These are phyloP conservation scores for Solanum virginianum DNA, from an alignment of 257 asterid genomes.

Conservation along the genomic window DNA sequence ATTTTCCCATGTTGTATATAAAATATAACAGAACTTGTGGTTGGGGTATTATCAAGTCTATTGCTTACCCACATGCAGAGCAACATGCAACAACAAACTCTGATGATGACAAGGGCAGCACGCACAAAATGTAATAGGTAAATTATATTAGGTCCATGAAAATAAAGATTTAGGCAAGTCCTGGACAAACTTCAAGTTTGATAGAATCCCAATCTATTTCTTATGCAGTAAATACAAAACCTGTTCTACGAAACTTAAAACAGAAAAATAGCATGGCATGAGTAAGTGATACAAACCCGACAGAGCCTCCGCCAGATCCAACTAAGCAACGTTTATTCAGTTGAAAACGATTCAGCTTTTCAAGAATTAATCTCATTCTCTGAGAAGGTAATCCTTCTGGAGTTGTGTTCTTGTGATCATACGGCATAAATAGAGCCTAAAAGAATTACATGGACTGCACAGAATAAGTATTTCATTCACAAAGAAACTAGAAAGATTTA, in stretches of 20 bases:
- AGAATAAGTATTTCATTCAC: background rate
- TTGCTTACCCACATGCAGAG: background rate
- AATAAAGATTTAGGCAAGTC: background rate
- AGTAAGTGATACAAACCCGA: slow-evolving; percentile 60
- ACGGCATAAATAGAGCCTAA: slow-evolving; percentile 96
- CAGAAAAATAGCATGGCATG: background rate
- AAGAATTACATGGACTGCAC: background rate
- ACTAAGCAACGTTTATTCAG: slow-evolving; percentile 72
- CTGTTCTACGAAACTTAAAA: background rate
- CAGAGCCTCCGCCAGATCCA: slow-evolving; percentile 99
- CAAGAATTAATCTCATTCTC: slow-evolving; percentile 76
- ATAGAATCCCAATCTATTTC: background rate
- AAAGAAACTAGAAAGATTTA: background rate
- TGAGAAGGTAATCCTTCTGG: slow-evolving; percentile 76
- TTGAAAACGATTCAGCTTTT: slow-evolving; percentile 73
- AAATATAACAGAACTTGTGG: background rate
- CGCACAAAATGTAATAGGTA: background rate
- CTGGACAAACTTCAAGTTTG: background rate
- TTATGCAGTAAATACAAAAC: background rate
- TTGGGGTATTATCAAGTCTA: background rate
- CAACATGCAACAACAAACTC: background rate
- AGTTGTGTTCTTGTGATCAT: slow-evolving; percentile 92
- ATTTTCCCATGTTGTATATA: background rate
- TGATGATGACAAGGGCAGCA: background rate
- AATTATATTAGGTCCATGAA: background rate